Conservation (phyloP, 2,329 filamentous ascomycete species). For the Neoarthrinium moseri region DNA sequence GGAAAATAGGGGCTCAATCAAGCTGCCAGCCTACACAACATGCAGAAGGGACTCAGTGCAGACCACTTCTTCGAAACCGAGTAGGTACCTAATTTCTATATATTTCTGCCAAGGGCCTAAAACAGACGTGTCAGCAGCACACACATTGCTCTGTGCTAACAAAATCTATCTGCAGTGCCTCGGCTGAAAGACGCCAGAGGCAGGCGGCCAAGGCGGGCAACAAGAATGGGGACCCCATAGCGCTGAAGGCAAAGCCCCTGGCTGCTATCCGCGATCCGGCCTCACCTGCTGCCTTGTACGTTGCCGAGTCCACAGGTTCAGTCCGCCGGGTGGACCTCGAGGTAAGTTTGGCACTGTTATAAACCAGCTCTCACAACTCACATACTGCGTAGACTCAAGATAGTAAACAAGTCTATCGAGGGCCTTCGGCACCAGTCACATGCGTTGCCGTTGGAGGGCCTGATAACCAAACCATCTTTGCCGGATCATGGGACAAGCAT, state of each 20-base stretch:
- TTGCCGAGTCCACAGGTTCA: conserved; percentile 84
- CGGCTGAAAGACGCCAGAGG: conserved; percentile 49
- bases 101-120: too few species aligned
- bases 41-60: conserved; percentile 65
- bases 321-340: conserved; percentile 73
- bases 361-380: neutral
- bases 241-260: conserved; percentile 82
- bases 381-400: conserved; percentile 33
- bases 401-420: conserved; percentile 58
- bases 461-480: conserved; percentile 64
- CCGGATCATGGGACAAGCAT: conserved; percentile 91
- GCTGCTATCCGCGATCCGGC: conserved; percentile 68
- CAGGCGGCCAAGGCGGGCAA: conserved; percentile 73
- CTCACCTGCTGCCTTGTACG: conserved; percentile 61
- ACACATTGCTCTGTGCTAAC: conserved; percentile 38
- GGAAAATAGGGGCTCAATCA: too few species aligned
- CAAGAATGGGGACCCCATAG: conserved; percentile 77
- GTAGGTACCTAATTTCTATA: too few species aligned
- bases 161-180: conserved; percentile 43
- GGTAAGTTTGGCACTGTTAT: conserved; percentile 45
- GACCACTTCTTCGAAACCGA: conserved; percentile 92
- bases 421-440: conserved; percentile 77
- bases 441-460: conserved; percentile 67
- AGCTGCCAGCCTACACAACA: too few species aligned
- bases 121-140: too few species aligned